Evolutionary conservation across 495 filamentous ascomycete species (phyloP).

Genomic region (Glutinoglossum americanum): DNA sequence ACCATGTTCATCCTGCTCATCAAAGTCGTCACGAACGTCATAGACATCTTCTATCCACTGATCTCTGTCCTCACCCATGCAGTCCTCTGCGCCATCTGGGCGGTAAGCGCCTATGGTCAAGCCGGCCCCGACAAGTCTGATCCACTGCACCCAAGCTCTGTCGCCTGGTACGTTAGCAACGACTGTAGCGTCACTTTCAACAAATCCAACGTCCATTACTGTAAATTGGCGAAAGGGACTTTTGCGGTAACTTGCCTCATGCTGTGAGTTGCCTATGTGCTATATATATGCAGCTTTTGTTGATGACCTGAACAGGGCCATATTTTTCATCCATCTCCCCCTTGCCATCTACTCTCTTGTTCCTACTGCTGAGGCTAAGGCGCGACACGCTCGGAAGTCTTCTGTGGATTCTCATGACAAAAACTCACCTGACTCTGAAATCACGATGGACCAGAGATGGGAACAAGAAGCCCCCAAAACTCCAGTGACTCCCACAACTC

Average conservation of each 20-base stretch:
- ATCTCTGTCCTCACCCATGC: constrained; percentile 36
- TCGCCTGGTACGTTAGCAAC: constrained; percentile 70
- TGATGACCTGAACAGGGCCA: constrained; percentile 7
- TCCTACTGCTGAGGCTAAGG: constrained; percentile 12
- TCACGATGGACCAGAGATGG: constrained; percentile 17
- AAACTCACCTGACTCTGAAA: constrained; percentile 12
- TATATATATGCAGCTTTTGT: background rate
- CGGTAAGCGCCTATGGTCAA: constrained; percentile 46
- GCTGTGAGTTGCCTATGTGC: constrained; percentile 31
- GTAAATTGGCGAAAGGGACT: constrained; percentile 50
- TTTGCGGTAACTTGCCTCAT: constrained; percentile 52
- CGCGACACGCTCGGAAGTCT: constrained; percentile 5
- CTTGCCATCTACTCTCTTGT: constrained; percentile 15
- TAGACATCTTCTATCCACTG: constrained; percentile 52
- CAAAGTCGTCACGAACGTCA: constrained; percentile 44
- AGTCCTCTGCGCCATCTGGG: constrained; percentile 38
- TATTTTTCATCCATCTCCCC: constrained; percentile 14
- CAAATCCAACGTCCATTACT: constrained; percentile 37
- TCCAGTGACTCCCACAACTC: constrained; percentile 9
- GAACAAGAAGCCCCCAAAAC: constrained; percentile 18
- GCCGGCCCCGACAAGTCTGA: constrained; percentile 65
- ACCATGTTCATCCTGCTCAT: constrained; percentile 43
- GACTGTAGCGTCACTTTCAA: constrained; percentile 42
- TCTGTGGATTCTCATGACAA: constrained; percentile 12
- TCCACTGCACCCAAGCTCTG: constrained; percentile 38